phyloP scores from a whole-genome alignment of 768 basidiomycete species.

The Phlegmacium glaucopus region DNA sequence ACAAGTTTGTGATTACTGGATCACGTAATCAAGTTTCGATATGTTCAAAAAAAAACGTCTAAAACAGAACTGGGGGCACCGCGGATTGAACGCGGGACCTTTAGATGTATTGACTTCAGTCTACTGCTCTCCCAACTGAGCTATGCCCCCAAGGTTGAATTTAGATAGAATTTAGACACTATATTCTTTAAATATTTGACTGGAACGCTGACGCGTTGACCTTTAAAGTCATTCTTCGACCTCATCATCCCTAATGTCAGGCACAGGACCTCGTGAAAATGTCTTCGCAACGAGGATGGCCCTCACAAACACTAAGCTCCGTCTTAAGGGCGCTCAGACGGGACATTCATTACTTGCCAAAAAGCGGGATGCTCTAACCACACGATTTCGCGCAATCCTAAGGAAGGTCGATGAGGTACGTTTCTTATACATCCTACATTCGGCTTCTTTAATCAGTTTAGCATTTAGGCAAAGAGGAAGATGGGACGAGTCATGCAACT shows the following conservation, averaged over 20 bases:
- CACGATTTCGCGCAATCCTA: slow-evolving; percentile 90
- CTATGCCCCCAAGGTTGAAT: slow-evolving; percentile 66
- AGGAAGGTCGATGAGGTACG: slow-evolving; percentile 95
- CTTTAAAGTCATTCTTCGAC: slow-evolving; percentile 3
- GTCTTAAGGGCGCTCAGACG: slow-evolving; percentile 89
- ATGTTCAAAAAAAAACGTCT: too few relatives aligned
- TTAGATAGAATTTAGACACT: too few relatives aligned
- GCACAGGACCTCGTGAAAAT: slow-evolving; percentile 86
- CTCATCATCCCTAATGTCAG: slow-evolving; percentile 60
- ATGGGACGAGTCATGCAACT: slow-evolving; percentile 99
- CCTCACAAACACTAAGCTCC: slow-evolving; percentile 85
- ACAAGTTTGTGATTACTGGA: too few relatives aligned
- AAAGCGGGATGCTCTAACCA: slow-evolving; percentile 96
- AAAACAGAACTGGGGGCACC: slow-evolving; percentile 65
- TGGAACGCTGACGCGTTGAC: too few relatives aligned
- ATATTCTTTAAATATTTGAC: too few relatives aligned
- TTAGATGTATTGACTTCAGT: slow-evolving; percentile 62
- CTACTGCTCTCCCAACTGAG: slow-evolving; percentile 77
- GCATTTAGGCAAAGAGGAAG: slow-evolving; percentile 87
- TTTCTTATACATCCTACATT: background rate
- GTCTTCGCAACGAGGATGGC: slow-evolving; percentile 98
- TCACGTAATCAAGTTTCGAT: too few relatives aligned
- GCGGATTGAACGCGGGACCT: slow-evolving; percentile 81
- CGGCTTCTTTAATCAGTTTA: slow-evolving; percentile 20
- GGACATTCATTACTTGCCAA: slow-evolving; percentile 95